These are phyloP conservation scores for Penicillium bovifimosum DNA, from an alignment of 495 filamentous ascomycete genomes.

Conservation along the genomic window DNA sequence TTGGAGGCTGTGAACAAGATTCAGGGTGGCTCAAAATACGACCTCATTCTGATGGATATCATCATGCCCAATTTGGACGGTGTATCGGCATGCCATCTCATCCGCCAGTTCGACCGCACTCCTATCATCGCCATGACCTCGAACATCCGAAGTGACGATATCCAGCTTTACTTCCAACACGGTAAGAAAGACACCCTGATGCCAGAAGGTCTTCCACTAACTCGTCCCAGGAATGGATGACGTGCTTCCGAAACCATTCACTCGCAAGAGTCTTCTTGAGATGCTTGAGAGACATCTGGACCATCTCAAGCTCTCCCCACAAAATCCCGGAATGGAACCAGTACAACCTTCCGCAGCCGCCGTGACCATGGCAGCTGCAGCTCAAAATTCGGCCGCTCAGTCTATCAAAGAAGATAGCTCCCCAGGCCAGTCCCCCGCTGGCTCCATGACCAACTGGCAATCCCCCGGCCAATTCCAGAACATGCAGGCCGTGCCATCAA, in stretches of 20 bases:
- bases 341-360: conserved; percentile 40
- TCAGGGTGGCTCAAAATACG: conserved; percentile 74
- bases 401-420: conserved; percentile 79
- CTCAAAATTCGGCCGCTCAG: conserved; percentile 49
- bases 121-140: conserved; percentile 99
- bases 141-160: conserved; percentile 95
- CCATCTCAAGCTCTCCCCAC: conserved; percentile 61
- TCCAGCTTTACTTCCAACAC: conserved; percentile 94
- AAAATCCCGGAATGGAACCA: conserved; percentile 47
- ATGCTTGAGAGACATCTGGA: conserved; percentile 86
- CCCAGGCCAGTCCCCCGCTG: conserved; percentile 68
- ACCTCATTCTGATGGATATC: conserved; percentile 97
- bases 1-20: conserved; percentile 92
- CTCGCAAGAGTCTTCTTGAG: conserved; percentile 84
- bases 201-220: conserved; percentile 5
- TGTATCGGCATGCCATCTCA: conserved; percentile 88
- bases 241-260: conserved; percentile 95
- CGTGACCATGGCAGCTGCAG: conserved; percentile 38
- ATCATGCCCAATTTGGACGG: conserved; percentile 97
- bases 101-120: conserved; percentile 81
- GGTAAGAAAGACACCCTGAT: conserved; percentile 52
- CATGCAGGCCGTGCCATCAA: conserved; percentile 52
- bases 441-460: conserved; percentile 65
- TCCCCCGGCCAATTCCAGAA: conserved; percentile 64
- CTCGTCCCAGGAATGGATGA: conserved; percentile 87